These are phyloP conservation scores for Ganoderma meredithae DNA, from an alignment of 1,284 basidiomycete species.

Conservation along the genomic window DNA sequence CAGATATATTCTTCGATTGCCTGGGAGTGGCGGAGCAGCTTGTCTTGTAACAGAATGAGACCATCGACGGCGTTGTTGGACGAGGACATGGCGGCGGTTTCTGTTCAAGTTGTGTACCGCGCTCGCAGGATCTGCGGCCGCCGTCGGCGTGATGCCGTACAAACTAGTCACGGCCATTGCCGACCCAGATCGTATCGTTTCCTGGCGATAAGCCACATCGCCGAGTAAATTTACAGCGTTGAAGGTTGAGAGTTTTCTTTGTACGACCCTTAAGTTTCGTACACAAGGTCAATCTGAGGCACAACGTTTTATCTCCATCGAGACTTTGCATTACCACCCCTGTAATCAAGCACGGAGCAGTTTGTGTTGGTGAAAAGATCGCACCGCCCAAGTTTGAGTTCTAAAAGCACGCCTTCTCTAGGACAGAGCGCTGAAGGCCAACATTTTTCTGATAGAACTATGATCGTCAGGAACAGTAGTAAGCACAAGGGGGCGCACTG, in stretches of 20 bases:
- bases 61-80: not conserved
- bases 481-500: too few species aligned
- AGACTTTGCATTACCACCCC: too few species aligned
- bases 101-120: not conserved
- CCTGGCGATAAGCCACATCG: not conserved
- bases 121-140: not conserved
- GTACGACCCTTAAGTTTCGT: too few species aligned
- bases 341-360: too few species aligned
- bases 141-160: not conserved
- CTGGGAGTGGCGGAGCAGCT: not conserved
- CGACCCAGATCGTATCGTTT: not conserved
- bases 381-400: too few species aligned
- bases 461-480: too few species aligned
- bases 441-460: too few species aligned
- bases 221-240: not conserved
- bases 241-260: not conserved
- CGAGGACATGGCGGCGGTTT: conserved; percentile 3
- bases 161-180: not conserved
- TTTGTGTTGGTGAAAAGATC: too few species aligned
- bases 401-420: too few species aligned
- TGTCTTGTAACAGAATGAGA: not conserved
- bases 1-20: not conserved
- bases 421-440: too few species aligned
- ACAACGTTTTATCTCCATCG: too few species aligned
- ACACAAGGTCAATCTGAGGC: too few species aligned